Evolutionary conservation across 768 basidiomycete genomes (phyloP), one percentile per base, ranked within the genome.

Genomic region (Leccinum subgranulosum): DNA sequence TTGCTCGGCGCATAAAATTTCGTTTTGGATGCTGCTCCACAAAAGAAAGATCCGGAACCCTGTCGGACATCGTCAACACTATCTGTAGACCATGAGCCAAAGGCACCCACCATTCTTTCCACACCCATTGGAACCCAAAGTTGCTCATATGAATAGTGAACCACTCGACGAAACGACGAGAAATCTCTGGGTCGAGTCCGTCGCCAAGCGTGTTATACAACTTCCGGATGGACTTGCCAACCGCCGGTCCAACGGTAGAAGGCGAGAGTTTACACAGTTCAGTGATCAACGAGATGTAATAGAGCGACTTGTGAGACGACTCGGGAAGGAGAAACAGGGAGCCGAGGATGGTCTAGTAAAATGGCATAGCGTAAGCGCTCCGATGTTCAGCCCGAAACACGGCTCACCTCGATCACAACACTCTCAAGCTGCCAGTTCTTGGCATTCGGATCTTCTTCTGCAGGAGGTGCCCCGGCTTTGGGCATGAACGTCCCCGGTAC

Each of bases 111-210:
- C 97, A 99, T 81, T 98, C 97, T 67, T 93, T 95, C 97, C 97
- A 99, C 14, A 97, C 93, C 97, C 97, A 98, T 66, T 88, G 86
- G 75, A 98, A 99, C 25, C 87, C 88, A 71, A 98, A 99, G 74
- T 99, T 99, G 63, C 92, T 95, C 86, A 99, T 88, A 66, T 99
- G 97, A 2, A 90, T 80, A 2, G 92, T 82, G 64, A 98, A 97
- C 97, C 97, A 99, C 59, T 98, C 94, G 0, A 91, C 86, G 57
- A 94, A 90, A 29, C 92, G 79, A 49, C 87, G 82, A 2, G 87
- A 79, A 52, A 92, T 76, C 59, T 96, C 95, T 8, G 91, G 84
- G 60, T 98, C 96, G 29, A 98, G 76, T 0, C 92, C 94, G 39
- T 92, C 89, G 0, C 88, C 85, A n/a, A 98, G 78, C 9, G 81